Evolutionary conservation across 169 alveolate genomes (phyloP).

Genomic region (Fabrea salina): DNA sequence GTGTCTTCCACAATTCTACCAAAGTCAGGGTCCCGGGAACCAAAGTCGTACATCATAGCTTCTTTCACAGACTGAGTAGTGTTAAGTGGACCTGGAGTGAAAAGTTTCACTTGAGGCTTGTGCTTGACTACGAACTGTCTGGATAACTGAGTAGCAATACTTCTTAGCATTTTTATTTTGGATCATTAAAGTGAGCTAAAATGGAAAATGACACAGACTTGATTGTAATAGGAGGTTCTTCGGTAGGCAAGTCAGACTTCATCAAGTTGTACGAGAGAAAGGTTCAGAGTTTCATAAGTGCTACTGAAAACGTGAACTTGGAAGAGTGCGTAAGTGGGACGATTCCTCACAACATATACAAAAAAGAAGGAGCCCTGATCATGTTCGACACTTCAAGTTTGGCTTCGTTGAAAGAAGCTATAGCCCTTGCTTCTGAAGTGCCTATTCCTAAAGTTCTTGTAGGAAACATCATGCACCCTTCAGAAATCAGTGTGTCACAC

Average conservation of each 20-base stretch:
- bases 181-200: too few relatives aligned
- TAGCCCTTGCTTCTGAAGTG: neutral
- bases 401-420: neutral
- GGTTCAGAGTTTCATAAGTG: too few relatives aligned
- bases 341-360: neutral
- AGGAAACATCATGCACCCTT: neutral
- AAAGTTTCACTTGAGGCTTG: constrained; percentile 39
- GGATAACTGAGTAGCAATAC: neutral
- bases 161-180: constrained; percentile 2
- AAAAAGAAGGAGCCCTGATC: constrained; percentile 17
- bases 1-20: constrained; percentile 33
- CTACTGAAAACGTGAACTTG: too few relatives aligned
- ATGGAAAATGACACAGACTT: too few relatives aligned
- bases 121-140: neutral
- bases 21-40: constrained; percentile 59
- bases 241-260: too few relatives aligned
- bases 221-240: too few relatives aligned
- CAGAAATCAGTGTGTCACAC: neutral
- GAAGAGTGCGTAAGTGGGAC: too few relatives aligned
- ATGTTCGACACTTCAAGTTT: neutral
- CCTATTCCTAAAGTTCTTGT: constrained; percentile 2
- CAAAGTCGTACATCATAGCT: constrained; percentile 53
- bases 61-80: constrained; percentile 50
- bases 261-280: too few relatives aligned
- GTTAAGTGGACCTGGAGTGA: constrained; percentile 72